Evolutionary conservation across 75 land plant genomes (phyloP), one percentile per base, ranked within the genome.

Genomic region (Picea sitchensis): DNA sequence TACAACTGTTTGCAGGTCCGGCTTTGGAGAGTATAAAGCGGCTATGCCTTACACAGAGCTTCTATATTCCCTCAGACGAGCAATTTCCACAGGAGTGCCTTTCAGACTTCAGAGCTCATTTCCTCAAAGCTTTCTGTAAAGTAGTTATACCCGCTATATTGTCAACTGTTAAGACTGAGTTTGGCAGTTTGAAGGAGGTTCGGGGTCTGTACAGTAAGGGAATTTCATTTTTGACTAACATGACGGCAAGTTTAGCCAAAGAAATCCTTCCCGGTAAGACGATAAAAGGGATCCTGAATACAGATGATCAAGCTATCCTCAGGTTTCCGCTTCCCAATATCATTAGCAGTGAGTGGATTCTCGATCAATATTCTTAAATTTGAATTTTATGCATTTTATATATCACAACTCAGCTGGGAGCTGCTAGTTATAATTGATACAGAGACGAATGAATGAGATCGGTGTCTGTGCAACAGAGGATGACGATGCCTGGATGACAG

Each of bases 31-130:
- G 77, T 17, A 59, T 83, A 14, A 65, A 65, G 30, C 54, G 34
- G 18, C n/a, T 17, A 17, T 23, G 76, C 4, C 17, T 77, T 21
- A 30, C 36, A 1, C 17, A 14, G 4, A 17, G 38, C 17, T 69
- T 69, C 21, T 69, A 17, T 69, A 18, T 90, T 1, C 92, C 92
- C 0, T 61, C 83, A n/a, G 92, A 90, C 44, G 92, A 90, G 76
- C 62, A 80, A 23, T 90, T 88, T 31, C 77, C 79, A 13, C 88
- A 61, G 31, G 36, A 26, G 15, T 87, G 85, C 54, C 73, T 81
- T 36, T 82, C 83, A 4, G 82, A 80, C 56, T 88, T 85, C 72
- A 63, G 82, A 9, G 75, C 80, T 15, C 26, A 77, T 15, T 60
- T 78, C 0, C 13, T 87, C 63, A 65, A 77, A 14, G 79, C 83